These are phyloP conservation scores for Bipolaris cookei DNA, from an alignment of 2,329 filamentous ascomycete genomes.

Conservation along the genomic window DNA sequence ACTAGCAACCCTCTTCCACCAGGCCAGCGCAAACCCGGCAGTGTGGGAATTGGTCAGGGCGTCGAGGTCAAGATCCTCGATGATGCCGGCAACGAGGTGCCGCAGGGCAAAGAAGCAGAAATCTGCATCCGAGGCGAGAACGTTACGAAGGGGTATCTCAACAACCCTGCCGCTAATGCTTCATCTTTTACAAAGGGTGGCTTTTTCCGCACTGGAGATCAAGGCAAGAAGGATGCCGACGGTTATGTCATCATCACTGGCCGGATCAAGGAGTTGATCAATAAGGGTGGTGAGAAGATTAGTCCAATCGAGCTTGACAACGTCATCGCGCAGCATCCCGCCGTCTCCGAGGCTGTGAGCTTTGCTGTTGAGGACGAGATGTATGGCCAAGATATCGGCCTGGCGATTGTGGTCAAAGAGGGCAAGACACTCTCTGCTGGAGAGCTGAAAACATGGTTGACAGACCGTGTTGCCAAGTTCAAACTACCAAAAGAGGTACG, in stretches of 20 bases:
- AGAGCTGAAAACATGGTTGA: constrained; percentile 72
- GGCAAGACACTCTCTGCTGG: constrained; percentile 62
- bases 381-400: constrained; percentile 81
- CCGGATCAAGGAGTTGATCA: constrained; percentile 92
- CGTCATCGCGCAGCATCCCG: constrained; percentile 73
- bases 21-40: constrained; percentile 77
- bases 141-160: constrained; percentile 83
- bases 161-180: constrained; percentile 78
- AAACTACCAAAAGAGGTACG: constrained; percentile 82
- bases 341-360: constrained; percentile 78
- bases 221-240: constrained; percentile 79
- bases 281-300: constrained; percentile 90
- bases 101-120: constrained; percentile 75
- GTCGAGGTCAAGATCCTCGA: constrained; percentile 82
- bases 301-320: constrained; percentile 89
- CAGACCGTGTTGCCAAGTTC: constrained; percentile 76
- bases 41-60: constrained; percentile 81
- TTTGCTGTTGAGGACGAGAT: constrained; percentile 83
- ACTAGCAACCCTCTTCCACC: constrained; percentile 70
- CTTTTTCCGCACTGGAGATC: constrained; percentile 88
- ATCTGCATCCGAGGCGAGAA: constrained; percentile 85
- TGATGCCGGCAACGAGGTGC: constrained; percentile 69
- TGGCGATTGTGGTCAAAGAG: constrained; percentile 75
- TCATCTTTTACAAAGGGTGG: constrained; percentile 75
- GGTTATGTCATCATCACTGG: constrained; percentile 87